Evolutionary conservation across 306 rosid genomes (phyloP).

Genomic region (Vicia faba): DNA sequence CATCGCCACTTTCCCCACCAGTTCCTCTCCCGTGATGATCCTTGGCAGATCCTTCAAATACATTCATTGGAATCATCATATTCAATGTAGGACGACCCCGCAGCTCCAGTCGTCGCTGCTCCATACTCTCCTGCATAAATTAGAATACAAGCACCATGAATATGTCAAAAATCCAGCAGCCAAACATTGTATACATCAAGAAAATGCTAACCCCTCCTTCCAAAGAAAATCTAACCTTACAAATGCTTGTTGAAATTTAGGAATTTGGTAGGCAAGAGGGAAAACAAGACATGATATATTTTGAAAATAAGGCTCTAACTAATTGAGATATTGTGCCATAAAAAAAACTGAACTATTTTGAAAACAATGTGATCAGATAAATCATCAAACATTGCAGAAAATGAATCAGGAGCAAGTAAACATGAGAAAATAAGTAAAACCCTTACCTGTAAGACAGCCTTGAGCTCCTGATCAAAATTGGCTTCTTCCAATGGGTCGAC

Average conservation of each 20-base stretch:
- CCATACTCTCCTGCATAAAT: constrained; percentile 92
- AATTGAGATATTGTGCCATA: constrained; percentile 6
- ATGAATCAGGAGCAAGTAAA: constrained; percentile 23
- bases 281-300: neutral
- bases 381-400: constrained; percentile 5
- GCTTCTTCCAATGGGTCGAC: constrained; percentile 97
- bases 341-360: neutral
- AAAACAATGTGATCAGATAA: constrained; percentile 5
- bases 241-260: constrained; percentile 14
- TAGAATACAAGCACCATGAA: constrained; percentile 28
- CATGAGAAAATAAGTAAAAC: constrained; percentile 34
- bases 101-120: constrained; percentile 84
- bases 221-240: constrained; percentile 12
- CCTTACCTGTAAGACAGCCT: constrained; percentile 89
- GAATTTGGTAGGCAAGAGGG: constrained; percentile 10
- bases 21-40: constrained; percentile 82
- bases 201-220: neutral
- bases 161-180: constrained; percentile 20
- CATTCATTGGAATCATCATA: constrained; percentile 94
- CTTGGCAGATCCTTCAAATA: constrained; percentile 85
- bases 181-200: constrained; percentile 10
- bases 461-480: constrained; percentile 85
- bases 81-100: constrained; percentile 89
- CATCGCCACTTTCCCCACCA: constrained; percentile 95
- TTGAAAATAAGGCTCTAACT: constrained; percentile 2